Evolutionary conservation across 1,139 yeast species (phyloP).

Genomic region (Protomyces arabidopsidicola): DNA sequence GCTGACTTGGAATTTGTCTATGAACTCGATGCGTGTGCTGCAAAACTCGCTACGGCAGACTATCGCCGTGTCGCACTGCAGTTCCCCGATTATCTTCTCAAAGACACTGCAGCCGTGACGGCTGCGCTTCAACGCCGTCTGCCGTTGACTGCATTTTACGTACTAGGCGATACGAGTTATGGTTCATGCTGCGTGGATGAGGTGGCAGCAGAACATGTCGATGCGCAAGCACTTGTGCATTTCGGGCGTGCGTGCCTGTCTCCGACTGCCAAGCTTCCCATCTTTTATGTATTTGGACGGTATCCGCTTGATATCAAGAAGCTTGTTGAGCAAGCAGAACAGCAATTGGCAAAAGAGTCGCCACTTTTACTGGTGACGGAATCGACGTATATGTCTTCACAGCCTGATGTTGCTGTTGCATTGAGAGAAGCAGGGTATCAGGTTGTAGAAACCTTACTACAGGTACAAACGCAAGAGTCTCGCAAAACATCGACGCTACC

Average conservation of each 20-base stretch:
- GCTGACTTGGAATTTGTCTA: conserved; percentile 19
- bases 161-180: conserved; percentile 88
- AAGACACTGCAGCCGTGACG: conserved; percentile 66
- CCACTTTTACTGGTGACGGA: conserved; percentile 12
- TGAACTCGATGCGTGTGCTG: conserved; percentile 16
- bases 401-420: conserved; percentile 18
- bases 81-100: conserved; percentile 76
- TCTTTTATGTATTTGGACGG: conserved; percentile 33
- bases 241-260: conserved; percentile 94
- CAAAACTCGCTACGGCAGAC: not conserved
- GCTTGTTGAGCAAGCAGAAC: conserved; percentile 8
- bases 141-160: conserved; percentile 28
- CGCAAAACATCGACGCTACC: conserved; percentile 33
- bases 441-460: conserved; percentile 33
- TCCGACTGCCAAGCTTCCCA: conserved; percentile 43
- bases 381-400: conserved; percentile 4
- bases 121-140: conserved; percentile 29
- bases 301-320: conserved; percentile 29
- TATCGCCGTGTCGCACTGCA: conserved; percentile 58
- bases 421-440: conserved; percentile 30
- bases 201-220: conserved; percentile 91
- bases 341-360: not conserved
- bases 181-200: conserved; percentile 95
- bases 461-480: conserved; percentile 25
- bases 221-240: conserved; percentile 79